Base-by-base conservation (phyloP, 2,329 filamentous ascomycete genomes). In the Camptophora hylomeconis region DNA sequence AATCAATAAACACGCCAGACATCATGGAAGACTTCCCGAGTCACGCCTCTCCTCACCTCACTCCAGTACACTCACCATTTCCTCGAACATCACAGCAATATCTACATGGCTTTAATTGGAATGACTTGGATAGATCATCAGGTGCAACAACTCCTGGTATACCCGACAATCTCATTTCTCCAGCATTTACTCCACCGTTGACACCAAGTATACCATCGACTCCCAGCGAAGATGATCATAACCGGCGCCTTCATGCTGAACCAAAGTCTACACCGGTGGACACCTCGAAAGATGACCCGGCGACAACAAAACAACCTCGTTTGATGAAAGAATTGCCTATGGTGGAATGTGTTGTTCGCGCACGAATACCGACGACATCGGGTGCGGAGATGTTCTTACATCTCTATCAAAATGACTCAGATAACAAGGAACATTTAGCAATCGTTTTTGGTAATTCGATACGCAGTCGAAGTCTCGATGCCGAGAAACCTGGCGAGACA, bases 331-430 rank as follows among this genome's bases (percentile, higher is more conserved):
- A 65, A 9, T 63, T 95, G 2, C 89, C 87, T 5, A 59, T 80
- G 14, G 87, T 98, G n/a, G 75, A 82, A 51, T 98, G 89, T 59
- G 75, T 92, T 40, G 89, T 95, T 26, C 79, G 89, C 42, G 89
- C 89, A 11, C 77, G 89, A 31, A 98, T 98, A 45, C 89, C 89
- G 1, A 95, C 87, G 1, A 87, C 83, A 2, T 74, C 70, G 0
- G 87, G 87, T 3, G 80, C 84, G 7, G 86, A 98, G 55, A 95
- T 98, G 84, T 98, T 92, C 56, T 58, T 98, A 28, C 87, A 98
- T 50, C 64, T 95, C 1, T 98, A 98, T 58, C 76, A 76, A 39
- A 98, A 98, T 56, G 80, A 80, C 45, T 73, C 82, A 5, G 89
- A 98, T 54, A 81, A 77, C 41, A 98, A 98, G 56, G 89, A 98